Evolutionary conservation across 257 asterid species (phyloP), one percentile per base, ranked within the genome.

Genomic region (Fraxinus americana): DNA sequence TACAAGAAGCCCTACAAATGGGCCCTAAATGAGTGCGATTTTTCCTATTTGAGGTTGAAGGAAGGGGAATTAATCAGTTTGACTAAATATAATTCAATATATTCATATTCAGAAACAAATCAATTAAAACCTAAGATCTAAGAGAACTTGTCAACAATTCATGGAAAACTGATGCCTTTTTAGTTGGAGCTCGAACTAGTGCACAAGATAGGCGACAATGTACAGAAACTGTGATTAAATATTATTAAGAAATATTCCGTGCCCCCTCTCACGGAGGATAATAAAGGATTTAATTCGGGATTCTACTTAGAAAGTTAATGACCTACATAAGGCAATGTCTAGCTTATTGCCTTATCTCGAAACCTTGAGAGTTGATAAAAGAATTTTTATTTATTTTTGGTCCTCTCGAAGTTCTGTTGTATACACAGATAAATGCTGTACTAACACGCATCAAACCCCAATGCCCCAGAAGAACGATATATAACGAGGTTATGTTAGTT

Each of bases 151-250:
- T 21, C 65, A 74, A 59, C 23, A 54, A 54, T n/a, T 41, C 13
- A 21, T 19, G 14, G 50, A 67, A 45, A 48, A 43, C n/a, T 32
- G 39, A 59, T 30, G 67, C 83, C 43, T 45, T 52, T 75, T 61
- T 21, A 9, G 36, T 4, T 41, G 70, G 68, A 73, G 32, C 65
- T 29, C 35, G 72, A 59, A 29, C 41, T 54, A 16, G 23, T 45
- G 52, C 5, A 45, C 52, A 45, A 45, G 19, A 45, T 45, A 45
- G 52, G 52, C 19, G 1, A 45, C 3, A 13, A 45, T 45, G 52
- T 13, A 45, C 17, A 45, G 3, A 45, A 45, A 45, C 52, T 14
- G 19, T 12, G 52, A 13, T 45, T 12, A 45, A 4, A 45, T 45
- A 13, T 3, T 45, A 45, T 12, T 11, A 45, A 45, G 19, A 45